Evolutionary conservation across 768 basidiomycete genomes (phyloP).

Genomic region (Lactifluus hygrophoroides): DNA sequence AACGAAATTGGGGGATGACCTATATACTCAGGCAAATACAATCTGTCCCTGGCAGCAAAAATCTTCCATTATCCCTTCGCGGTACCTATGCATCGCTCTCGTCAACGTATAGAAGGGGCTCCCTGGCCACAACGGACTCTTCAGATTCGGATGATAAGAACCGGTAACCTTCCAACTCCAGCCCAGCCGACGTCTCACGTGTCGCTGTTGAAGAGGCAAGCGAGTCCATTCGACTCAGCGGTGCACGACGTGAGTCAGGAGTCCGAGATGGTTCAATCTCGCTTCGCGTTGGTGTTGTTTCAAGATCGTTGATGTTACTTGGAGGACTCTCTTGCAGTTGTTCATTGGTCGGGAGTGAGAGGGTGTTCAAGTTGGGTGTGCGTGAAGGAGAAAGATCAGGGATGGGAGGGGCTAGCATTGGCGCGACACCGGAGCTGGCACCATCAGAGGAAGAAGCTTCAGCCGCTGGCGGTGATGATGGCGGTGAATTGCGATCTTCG

Average conservation of each 20-base stretch:
- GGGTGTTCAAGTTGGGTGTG: neutral
- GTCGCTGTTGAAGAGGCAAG: conserved; percentile 12
- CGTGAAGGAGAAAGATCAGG: neutral
- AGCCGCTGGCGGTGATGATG: neutral
- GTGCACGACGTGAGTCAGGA: neutral
- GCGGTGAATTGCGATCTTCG: conserved; percentile 1
- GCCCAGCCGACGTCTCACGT: neutral
- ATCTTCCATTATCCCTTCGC: neutral
- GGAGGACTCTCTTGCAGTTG: neutral
- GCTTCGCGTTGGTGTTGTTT: neutral
- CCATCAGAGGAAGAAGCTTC: conserved; percentile 1
- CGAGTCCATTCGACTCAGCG: conserved; percentile 14
- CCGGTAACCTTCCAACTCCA: conserved; percentile 10
- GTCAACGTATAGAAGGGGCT: conserved; percentile 17
- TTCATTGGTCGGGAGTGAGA: neutral
- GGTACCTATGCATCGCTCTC: conserved; percentile 2
- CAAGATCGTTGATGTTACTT: neutral
- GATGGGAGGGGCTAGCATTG: neutral
- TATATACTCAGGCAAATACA: conserved; percentile 1
- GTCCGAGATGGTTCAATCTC: neutral
- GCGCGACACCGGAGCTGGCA: neutral
- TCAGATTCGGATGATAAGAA: conserved; percentile 19
- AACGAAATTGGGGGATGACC: neutral
- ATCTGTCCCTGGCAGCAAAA: neutral
- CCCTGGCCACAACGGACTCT: conserved; percentile 16